Base-by-base conservation (phyloP, 208 protist genomes). In the Leishmania turanica region DNA sequence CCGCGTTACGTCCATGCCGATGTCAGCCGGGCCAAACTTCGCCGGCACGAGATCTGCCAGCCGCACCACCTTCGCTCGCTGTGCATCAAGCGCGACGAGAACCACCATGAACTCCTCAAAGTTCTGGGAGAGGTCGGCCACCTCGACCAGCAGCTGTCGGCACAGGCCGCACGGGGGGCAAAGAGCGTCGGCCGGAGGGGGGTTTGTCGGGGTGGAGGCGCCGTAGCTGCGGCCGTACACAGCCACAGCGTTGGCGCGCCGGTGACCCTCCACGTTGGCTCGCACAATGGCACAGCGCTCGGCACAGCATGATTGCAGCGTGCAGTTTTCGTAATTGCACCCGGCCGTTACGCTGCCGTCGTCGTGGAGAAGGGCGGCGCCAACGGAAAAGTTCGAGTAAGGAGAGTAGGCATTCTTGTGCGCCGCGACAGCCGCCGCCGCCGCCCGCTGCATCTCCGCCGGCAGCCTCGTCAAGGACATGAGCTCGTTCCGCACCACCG, bases 311-410 rank as follows among this genome's bases (percentile, higher is more conserved):
- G 91, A 69, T 76, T 97, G 93, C 53, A 91, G 80, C 5, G 86
- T 92, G 82, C 92, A 96, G 78, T 96, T 97, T 79, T 97, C 94
- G 78, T 96, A 97, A 79, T 97, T 97, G 81, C 92, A 96, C 17
- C 94, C 94, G 19, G 70, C 51, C 8, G 94, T 97, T 45, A 96
- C 77, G 45, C 27, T 83, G n/a, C 60, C 74, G 60, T 97, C 92
- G 2, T 80, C 73, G 78, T 97, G 94, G 13, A 96, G 85, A 8
- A 97, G 87, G 9, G 92, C 91, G 3, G 94, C 94, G 17, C 94
- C 94, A 19, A 97, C 94, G 54, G 72, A 82, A 79, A 97, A 97
- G 82, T 92, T 90, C 21, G 90, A 92, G 86, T 97, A 97, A 2
- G 94, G 94, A 9, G 85, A 79, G 79, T 97, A 97, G 2, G 90